A percentile compares a stretch with the other conserved stretches of the same genome.
These are phyloP conservation scores for Apiospora sp. DNA, from an alignment of 2,329 filamentous ascomycete genomes.

Conservation along the genomic window DNA sequence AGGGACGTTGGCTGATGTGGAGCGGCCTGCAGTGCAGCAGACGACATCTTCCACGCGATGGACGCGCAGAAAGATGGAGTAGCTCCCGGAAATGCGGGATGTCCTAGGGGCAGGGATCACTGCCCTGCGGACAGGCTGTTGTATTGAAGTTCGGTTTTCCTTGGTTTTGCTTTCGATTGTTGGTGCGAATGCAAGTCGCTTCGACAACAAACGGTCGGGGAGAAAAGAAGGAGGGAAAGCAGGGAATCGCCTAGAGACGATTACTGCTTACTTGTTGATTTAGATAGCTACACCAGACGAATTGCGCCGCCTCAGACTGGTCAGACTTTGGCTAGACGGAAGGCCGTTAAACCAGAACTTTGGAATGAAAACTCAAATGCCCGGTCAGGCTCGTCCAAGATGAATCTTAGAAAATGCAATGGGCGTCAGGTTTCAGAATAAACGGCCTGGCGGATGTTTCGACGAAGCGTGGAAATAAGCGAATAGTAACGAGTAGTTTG, in stretches of 20 bases:
- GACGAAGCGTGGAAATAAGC: conserved; percentile 5
- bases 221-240: not conserved
- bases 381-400: conserved; percentile 8
- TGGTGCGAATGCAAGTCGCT: not conserved
- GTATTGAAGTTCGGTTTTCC: not conserved
- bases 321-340: conserved; percentile 9
- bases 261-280: not conserved
- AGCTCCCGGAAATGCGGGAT: not conserved
- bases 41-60: conserved; percentile 62
- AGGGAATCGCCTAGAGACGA: conserved; percentile 3
- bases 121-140: conserved; percentile 5
- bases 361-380: conserved; percentile 16
- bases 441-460: conserved; percentile 10
- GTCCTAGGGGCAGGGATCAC: conserved; percentile 6
- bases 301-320: not conserved
- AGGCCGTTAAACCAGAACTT: conserved; percentile 14
- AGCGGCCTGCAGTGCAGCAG: conserved; percentile 68
- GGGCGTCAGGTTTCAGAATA: conserved; percentile 18
- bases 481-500: conserved; percentile 17
- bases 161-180: not conserved
- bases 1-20: conserved; percentile 61
- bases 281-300: not conserved
- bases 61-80: conserved; percentile 36
- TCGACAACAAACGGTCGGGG: not conserved
- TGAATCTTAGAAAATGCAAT: not conserved